These are phyloP conservation scores for Yamadazyma tumulicola DNA, from an alignment of 805 yeast species.

Conservation along the genomic window DNA sequence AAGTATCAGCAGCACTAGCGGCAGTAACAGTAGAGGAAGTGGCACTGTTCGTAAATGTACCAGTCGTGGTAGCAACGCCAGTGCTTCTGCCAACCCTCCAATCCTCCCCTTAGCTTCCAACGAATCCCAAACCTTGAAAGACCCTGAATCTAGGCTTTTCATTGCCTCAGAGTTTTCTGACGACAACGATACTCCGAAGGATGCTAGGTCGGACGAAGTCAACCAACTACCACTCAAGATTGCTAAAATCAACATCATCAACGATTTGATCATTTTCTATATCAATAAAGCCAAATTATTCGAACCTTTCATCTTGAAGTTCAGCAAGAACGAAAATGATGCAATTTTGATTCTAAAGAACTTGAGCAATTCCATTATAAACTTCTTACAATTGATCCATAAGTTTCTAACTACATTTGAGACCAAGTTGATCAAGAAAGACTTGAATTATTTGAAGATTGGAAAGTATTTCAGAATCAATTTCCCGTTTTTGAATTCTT, in stretches of 20 bases:
- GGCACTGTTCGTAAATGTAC: too few relatives aligned
- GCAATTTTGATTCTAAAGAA: slow-evolving; percentile 28
- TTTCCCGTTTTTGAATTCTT: slow-evolving; percentile 45
- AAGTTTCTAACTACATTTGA: slow-evolving; percentile 30
- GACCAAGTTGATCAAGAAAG: slow-evolving; percentile 7
- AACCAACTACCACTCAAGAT: slow-evolving; percentile 20
- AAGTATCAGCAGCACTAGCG: background rate
- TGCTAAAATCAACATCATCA: slow-evolving; percentile 32
- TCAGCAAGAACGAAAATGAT: slow-evolving; percentile 20
- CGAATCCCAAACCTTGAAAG: background rate
- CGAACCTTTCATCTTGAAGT: slow-evolving; percentile 46
- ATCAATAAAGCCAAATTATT: slow-evolving; percentile 50
- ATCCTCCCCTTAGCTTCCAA: too few relatives aligned
- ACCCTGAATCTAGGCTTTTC: slow-evolving; percentile 1
- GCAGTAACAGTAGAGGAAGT: background rate
- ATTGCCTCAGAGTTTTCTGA: background rate
- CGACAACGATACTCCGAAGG: slow-evolving; percentile 10
- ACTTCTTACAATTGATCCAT: slow-evolving; percentile 34
- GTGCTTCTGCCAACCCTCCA: background rate
- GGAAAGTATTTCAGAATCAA: slow-evolving; percentile 35
- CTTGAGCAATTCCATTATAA: slow-evolving; percentile 34
- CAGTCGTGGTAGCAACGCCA: too few relatives aligned
- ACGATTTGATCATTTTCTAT: slow-evolving; percentile 46
- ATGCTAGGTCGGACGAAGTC: slow-evolving; percentile 17
- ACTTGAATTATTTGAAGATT: slow-evolving; percentile 14